These are phyloP conservation scores for Pleurotus tuoliensis DNA, from an alignment of 768 basidiomycete species.

Conservation along the genomic window DNA sequence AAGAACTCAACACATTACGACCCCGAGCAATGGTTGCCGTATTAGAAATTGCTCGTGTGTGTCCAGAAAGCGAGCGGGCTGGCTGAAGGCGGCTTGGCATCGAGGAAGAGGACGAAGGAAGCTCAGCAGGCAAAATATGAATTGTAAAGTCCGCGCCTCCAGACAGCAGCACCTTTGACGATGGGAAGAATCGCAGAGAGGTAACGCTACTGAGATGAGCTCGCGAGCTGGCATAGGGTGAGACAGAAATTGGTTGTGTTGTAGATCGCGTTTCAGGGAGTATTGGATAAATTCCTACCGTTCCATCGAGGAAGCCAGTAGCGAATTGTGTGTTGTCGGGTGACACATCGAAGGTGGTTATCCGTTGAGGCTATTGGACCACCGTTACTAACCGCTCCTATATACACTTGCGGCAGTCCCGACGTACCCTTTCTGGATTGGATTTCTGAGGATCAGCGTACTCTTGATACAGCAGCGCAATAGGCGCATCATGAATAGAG, in stretches of 20 bases:
- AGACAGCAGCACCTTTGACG: conserved; percentile 66
- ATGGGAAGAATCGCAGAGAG: conserved; percentile 63
- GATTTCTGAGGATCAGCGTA: conserved; percentile 44
- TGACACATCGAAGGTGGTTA: conserved; percentile 61
- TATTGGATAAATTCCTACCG: conserved; percentile 46
- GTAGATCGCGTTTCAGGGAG: conserved; percentile 17
- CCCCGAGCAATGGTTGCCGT: conserved; percentile 64
- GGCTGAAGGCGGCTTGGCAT: conserved; percentile 36
- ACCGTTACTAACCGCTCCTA: too few species aligned
- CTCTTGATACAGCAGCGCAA: conserved; percentile 48
- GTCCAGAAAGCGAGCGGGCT: conserved; percentile 62
- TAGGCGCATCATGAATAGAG: conserved; percentile 39
- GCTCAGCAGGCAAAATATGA: conserved; percentile 58
- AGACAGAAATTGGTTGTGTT: conserved; percentile 9
- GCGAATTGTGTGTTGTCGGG: conserved; percentile 57
- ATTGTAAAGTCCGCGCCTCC: conserved; percentile 66
- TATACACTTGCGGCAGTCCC: background rate
- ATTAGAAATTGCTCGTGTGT: conserved; percentile 61
- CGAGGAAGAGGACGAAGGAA: conserved; percentile 15
- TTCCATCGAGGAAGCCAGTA: conserved; percentile 58
- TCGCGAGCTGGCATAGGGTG: conserved; percentile 21
- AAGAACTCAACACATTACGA: conserved; percentile 59
- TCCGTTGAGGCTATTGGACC: conserved; percentile 41
- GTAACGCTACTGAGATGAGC: conserved; percentile 52
- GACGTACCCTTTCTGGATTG: conserved; percentile 35